These are phyloP conservation scores for Boletus coccyginus DNA, from an alignment of 768 basidiomycete genomes.

Conservation along the genomic window DNA sequence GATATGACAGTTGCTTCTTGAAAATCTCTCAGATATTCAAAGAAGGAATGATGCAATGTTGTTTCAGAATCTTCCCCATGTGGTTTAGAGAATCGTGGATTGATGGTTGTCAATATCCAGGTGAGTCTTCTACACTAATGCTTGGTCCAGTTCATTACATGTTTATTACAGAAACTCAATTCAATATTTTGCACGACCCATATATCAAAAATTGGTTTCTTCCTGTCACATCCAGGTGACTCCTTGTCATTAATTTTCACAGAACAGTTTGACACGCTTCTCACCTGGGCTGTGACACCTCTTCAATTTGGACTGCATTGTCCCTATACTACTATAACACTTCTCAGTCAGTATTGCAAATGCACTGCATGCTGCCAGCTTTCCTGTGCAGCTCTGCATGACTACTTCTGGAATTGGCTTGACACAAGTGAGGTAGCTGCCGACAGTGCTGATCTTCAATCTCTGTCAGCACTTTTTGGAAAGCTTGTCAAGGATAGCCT, in stretches of 20 bases:
- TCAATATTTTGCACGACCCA: conserved; percentile 68
- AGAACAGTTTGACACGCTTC: conserved; percentile 69
- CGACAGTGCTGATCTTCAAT: conserved; percentile 50
- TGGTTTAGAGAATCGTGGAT: conserved; percentile 55
- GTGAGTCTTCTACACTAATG: conserved; percentile 33
- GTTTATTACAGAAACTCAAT: conserved; percentile 60
- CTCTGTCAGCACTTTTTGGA: conserved; percentile 68
- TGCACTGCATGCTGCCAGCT: conserved; percentile 62
- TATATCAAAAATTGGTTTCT: conserved; percentile 56
- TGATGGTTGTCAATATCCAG: conserved; percentile 56
- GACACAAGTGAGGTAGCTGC: conserved; percentile 63
- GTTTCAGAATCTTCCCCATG: conserved; percentile 66
- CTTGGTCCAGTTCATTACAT: background rate
- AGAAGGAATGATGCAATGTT: conserved; percentile 79
- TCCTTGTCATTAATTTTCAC: conserved; percentile 44
- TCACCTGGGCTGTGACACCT: conserved; percentile 80
- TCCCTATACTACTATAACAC: conserved; percentile 68
- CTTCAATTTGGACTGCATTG: conserved; percentile 83
- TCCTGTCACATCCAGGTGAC: conserved; percentile 41
- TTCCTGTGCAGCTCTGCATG: conserved; percentile 64
- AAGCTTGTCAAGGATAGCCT: conserved; percentile 67
- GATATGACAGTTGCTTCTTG: conserved; percentile 47
- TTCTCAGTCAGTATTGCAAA: conserved; percentile 62
- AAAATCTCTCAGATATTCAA: conserved; percentile 65
- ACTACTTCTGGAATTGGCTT: conserved; percentile 79